Evolutionary conservation across 441 rosid species (phyloP).

Genomic region (Syzygium syzygioides): DNA sequence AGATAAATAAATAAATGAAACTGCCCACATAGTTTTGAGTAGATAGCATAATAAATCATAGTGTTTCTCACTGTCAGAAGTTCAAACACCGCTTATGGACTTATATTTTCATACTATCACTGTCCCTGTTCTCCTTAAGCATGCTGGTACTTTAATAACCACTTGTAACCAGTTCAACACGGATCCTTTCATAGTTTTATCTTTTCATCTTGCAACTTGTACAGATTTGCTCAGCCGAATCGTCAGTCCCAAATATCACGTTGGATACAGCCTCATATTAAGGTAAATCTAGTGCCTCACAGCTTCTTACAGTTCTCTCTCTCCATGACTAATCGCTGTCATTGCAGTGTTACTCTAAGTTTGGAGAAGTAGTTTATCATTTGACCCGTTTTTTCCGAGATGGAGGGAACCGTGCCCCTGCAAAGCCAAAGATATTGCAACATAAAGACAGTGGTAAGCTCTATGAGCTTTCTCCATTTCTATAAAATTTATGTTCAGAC

Average conservation of each 20-base stretch:
- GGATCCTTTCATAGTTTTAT: background rate
- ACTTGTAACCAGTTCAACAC: background rate
- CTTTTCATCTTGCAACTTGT: slow-evolving; percentile 15
- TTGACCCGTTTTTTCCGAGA: slow-evolving; percentile 87
- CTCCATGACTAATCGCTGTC: slow-evolving; percentile 10
- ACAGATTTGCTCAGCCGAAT: slow-evolving; percentile 72
- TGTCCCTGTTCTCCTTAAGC: background rate
- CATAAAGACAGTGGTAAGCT: slow-evolving; percentile 37
- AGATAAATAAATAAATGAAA: background rate
- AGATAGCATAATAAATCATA: background rate
- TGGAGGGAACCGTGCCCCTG: slow-evolving; percentile 27
- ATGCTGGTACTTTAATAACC: background rate
- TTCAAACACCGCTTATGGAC: background rate
- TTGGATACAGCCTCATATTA: slow-evolving; percentile 89
- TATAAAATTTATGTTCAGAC: background rate
- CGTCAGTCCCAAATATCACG: slow-evolving; percentile 80
- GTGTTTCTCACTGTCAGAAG: background rate
- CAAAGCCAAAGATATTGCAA: slow-evolving; percentile 29
- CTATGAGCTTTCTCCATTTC: background rate
- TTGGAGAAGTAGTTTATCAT: slow-evolving; percentile 78
- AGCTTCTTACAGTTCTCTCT: slow-evolving; percentile 1
- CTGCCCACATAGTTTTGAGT: background rate
- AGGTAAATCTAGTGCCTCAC: slow-evolving; percentile 28
- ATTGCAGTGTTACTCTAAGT: slow-evolving; percentile 75
- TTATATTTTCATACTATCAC: background rate